Percentiles rank a stretch among this genome's conserved stretches.
These are phyloP conservation scores for Fulvia fulva DNA, from an alignment of 2,329 filamentous ascomycete species.

Conservation along the genomic window DNA sequence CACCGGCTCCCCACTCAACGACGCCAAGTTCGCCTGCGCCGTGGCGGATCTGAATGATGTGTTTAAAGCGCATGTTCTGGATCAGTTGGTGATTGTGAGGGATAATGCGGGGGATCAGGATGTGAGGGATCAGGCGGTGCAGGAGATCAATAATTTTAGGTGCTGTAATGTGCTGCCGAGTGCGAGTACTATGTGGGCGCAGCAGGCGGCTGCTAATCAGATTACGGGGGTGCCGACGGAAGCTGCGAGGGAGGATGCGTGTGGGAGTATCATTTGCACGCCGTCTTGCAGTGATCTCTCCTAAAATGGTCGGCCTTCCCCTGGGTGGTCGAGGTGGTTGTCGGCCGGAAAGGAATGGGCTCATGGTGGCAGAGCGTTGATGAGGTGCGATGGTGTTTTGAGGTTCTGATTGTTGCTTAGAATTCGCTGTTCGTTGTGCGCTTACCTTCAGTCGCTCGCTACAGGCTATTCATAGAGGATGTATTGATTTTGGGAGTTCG, in stretches of 20 bases:
- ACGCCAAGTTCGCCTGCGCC: slow-evolving; percentile 15
- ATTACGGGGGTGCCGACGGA: not conserved
- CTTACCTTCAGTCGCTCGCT: not conserved
- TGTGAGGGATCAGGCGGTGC: slow-evolving; percentile 8
- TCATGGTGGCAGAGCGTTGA: not conserved
- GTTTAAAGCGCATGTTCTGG: slow-evolving; percentile 18
- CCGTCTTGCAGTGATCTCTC: not conserved
- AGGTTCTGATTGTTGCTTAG: not conserved
- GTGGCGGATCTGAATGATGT: slow-evolving; percentile 10
- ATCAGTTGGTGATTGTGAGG: slow-evolving; percentile 15
- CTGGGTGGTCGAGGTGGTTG: too few species aligned
- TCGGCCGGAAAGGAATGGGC: too few species aligned
- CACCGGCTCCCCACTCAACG: slow-evolving; percentile 2
- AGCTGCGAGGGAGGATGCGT: not conserved
- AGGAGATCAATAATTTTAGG: slow-evolving; percentile 19
- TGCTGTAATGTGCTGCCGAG: slow-evolving; percentile 26
- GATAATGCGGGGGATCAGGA: slow-evolving; percentile 3
- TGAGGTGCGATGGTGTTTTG: not conserved
- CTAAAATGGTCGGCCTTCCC: too few species aligned
- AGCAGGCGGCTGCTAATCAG: not conserved
- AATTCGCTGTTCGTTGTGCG: not conserved
- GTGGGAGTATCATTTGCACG: not conserved
- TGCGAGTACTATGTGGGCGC: slow-evolving; percentile 1
- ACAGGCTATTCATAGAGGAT: too few species aligned
- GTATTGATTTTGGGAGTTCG: too few species aligned